Conservation (phyloP, 1,284 basidiomycete species). For the Ustanciosporium gigantosporum region DNA sequence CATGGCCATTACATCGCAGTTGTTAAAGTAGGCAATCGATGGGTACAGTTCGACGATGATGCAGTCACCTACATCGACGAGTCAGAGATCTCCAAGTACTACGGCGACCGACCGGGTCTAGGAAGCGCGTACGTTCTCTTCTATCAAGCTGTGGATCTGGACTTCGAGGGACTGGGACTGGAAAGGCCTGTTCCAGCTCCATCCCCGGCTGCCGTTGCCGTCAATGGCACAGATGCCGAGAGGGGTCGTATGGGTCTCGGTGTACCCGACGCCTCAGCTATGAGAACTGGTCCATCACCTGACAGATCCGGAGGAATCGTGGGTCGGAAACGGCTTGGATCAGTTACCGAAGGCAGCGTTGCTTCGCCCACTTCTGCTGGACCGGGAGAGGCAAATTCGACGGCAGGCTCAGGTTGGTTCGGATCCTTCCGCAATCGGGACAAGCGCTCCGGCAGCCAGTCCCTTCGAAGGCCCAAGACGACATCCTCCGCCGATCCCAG, state of each 20-base stretch:
- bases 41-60: slow-evolving; percentile 96
- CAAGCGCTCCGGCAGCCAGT: slow-evolving; percentile 30
- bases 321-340: slow-evolving; percentile 17
- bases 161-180: slow-evolving; percentile 37
- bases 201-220: background rate
- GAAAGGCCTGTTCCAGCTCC: slow-evolving; percentile 10
- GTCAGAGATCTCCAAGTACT: slow-evolving; percentile 86
- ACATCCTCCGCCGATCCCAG: slow-evolving; percentile 18
- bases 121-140: slow-evolving; percentile 96
- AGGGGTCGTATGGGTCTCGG: slow-evolving; percentile 11
- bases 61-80: slow-evolving; percentile 85
- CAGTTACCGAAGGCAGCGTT: slow-evolving; percentile 20
- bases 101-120: slow-evolving; percentile 78
- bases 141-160: slow-evolving; percentile 84
- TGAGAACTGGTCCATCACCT: slow-evolving; percentile 11
- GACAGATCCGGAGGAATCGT: slow-evolving; percentile 15
- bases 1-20: slow-evolving; percentile 97
- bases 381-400: slow-evolving; percentile 7
- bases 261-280: slow-evolving; percentile 2
- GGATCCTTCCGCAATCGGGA: slow-evolving; percentile 37
- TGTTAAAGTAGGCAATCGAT: slow-evolving; percentile 77
- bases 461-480: slow-evolving; percentile 26
- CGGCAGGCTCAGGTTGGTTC: slow-evolving; percentile 38
- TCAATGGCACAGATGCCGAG: background rate
- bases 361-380: slow-evolving; percentile 4